Conservation (phyloP, 1,284 basidiomycete genomes). For the Sporisorium iseilematis-ciliati region DNA sequence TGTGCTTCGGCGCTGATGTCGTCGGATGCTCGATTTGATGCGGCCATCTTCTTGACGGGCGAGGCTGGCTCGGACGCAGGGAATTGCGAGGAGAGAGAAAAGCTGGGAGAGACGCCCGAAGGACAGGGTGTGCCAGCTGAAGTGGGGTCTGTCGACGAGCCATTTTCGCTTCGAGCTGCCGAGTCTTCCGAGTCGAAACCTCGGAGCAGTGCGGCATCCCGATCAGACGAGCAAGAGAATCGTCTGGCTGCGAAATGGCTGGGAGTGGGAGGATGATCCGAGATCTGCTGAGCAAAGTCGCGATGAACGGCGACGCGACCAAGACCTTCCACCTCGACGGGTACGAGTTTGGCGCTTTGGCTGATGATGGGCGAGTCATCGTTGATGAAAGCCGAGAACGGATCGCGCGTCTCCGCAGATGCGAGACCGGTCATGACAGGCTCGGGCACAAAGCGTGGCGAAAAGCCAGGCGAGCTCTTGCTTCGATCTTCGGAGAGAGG, state of each 20-base stretch:
- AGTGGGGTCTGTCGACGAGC: constrained; percentile 48
- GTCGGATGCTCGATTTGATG: constrained; percentile 7
- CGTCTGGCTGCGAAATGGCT: constrained; percentile 15
- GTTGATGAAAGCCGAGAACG: constrained; percentile 34
- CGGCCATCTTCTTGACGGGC: constrained; percentile 37
- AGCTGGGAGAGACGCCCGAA: constrained; percentile 51
- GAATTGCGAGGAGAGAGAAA: constrained; percentile 56
- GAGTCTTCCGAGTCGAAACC: constrained; percentile 50
- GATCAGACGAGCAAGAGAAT: constrained; percentile 30
- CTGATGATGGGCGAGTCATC: constrained; percentile 22
- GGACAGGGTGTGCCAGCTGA: constrained; percentile 48
- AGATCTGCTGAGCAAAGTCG: constrained; percentile 48
- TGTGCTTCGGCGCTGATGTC: constrained; percentile 26
- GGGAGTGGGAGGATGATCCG: constrained; percentile 31
- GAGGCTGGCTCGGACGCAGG: constrained; percentile 49
- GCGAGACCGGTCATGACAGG: constrained; percentile 24
- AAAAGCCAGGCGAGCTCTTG: constrained; percentile 43
- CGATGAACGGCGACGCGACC: constrained; percentile 50
- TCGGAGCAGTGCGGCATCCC: constrained; percentile 29
- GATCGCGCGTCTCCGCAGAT: constrained; percentile 33
- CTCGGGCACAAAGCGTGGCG: constrained; percentile 31
- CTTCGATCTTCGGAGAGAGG: constrained; percentile 27
- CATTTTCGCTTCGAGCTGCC: constrained; percentile 43
- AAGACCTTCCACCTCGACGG: constrained; percentile 49
- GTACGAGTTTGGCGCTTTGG: constrained; percentile 41